These are phyloP conservation scores for Anacardium occidentale DNA, from an alignment of 345 rosid species.

Conservation along the genomic window DNA sequence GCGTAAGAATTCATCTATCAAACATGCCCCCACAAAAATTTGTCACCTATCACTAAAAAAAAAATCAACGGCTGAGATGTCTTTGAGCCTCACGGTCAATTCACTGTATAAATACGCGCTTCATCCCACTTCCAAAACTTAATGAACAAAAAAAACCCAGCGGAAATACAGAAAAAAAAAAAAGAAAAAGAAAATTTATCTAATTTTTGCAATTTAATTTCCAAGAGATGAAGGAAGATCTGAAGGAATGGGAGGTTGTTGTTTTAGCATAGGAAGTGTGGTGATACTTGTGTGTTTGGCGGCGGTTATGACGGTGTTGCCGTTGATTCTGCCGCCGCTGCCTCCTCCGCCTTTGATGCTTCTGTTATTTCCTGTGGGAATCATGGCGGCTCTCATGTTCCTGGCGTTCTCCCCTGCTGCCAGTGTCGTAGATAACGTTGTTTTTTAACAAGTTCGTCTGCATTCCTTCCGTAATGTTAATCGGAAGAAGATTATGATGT, in stretches of 20 bases:
- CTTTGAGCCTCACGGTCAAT: too few species aligned
- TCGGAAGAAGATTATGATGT: too few species aligned
- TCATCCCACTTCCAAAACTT: too few species aligned
- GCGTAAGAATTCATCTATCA: too few species aligned
- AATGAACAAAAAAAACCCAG: too few species aligned
- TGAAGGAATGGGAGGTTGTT: conserved; percentile 30
- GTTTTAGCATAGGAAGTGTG: conserved; percentile 34
- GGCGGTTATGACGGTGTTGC: conserved; percentile 50
- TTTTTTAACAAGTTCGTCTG: background rate
- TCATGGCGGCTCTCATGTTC: conserved; percentile 66
- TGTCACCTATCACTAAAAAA: too few species aligned
- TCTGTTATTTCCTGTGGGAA: conserved; percentile 58
- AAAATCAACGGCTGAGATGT: conserved; percentile 5
- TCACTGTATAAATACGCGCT: background rate
- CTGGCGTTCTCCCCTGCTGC: conserved; percentile 53
- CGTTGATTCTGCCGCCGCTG: conserved; percentile 60
- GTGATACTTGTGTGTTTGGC: conserved; percentile 38
- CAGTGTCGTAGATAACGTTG: conserved; percentile 7
- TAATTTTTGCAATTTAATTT: too few species aligned
- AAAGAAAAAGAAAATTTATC: too few species aligned
- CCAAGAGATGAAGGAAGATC: conserved; percentile 25
- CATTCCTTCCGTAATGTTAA: background rate
- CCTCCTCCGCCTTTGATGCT: conserved; percentile 66
- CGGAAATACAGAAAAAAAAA: too few species aligned
- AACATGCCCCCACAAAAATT: too few species aligned